A percentile compares a stretch with the other conserved stretches of the same genome.
Conservation (phyloP, 1,284 basidiomycete species). For the Leccinum pachyderme region DNA sequence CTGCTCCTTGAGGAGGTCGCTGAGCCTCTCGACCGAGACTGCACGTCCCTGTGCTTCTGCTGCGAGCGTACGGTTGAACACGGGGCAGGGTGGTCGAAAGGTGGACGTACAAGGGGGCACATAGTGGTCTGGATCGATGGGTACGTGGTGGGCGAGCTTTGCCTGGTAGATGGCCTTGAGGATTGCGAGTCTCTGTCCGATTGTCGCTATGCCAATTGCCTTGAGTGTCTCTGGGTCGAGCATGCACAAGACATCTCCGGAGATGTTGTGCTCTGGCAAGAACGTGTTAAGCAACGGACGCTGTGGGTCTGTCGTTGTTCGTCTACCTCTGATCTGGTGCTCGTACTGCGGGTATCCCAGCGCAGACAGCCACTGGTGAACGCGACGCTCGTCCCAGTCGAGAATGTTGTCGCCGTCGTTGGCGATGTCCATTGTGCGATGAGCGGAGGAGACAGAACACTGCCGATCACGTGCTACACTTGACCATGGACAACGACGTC, state of each 20-base stretch:
- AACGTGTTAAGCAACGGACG: conserved; percentile 6
- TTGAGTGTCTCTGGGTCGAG: conserved; percentile 82
- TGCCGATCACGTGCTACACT: conserved; percentile 18
- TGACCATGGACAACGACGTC: conserved; percentile 43
- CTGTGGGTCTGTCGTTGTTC: neutral
- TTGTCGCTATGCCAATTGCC: conserved; percentile 78
- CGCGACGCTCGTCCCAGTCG: conserved; percentile 82
- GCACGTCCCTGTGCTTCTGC: conserved; percentile 66
- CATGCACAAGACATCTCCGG: conserved; percentile 82
- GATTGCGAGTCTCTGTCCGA: conserved; percentile 86
- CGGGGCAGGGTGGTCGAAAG: neutral
- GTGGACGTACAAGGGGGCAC: conserved; percentile 78
- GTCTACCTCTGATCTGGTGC: conserved; percentile 59
- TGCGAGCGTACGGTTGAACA: conserved; percentile 29
- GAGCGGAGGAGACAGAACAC: conserved; percentile 7
- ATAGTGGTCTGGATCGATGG: conserved; percentile 84
- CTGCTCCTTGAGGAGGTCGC: conserved; percentile 72
- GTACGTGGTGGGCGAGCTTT: conserved; percentile 80
- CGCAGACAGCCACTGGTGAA: conserved; percentile 70
- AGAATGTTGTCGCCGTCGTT: conserved; percentile 49
- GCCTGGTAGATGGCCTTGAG: conserved; percentile 87
- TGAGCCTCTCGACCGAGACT: conserved; percentile 65
- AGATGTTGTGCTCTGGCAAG: conserved; percentile 79
- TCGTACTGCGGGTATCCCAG: conserved; percentile 85
- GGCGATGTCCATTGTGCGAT: conserved; percentile 35